These are phyloP conservation scores for Yarrowia divulgata DNA, from an alignment of 805 yeast species.

Conservation along the genomic window DNA sequence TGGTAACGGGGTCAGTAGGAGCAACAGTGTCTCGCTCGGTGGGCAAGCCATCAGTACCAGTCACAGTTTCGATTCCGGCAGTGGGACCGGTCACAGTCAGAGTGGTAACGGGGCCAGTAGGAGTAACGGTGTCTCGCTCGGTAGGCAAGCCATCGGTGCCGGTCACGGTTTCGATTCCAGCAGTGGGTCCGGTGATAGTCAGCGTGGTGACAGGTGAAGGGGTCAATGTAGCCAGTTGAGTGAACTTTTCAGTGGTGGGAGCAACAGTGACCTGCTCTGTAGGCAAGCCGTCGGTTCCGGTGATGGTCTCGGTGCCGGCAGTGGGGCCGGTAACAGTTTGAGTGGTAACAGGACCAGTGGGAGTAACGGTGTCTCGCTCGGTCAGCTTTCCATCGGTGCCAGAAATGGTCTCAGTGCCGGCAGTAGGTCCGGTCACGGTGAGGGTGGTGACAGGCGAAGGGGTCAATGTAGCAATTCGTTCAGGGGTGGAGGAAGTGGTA, in stretches of 20 bases:
- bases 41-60: neutral
- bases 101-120: neutral
- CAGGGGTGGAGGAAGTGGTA: too few relatives aligned
- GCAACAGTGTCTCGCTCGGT: neutral
- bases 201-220: neutral
- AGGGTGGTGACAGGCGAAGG: too few relatives aligned
- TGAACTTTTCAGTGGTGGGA: too few relatives aligned
- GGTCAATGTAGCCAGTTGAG: too few relatives aligned
- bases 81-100: neutral
- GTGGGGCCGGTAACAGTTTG: neutral
- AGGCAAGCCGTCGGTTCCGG: neutral
- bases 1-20: neutral
- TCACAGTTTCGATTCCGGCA: neutral
- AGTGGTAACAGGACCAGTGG: neutral
- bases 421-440: neutral
- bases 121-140: conserved; percentile 41
- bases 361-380: neutral
- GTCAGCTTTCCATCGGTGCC: neutral
- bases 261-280: neutral
- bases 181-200: neutral
- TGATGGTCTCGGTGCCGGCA: neutral
- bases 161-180: neutral
- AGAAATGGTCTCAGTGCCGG: neutral
- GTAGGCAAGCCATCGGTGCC: neutral
- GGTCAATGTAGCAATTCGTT: too few relatives aligned